Evolutionary conservation across 2,329 filamentous ascomycete species (phyloP).

Genomic region (Leptosphaerulina australis): DNA sequence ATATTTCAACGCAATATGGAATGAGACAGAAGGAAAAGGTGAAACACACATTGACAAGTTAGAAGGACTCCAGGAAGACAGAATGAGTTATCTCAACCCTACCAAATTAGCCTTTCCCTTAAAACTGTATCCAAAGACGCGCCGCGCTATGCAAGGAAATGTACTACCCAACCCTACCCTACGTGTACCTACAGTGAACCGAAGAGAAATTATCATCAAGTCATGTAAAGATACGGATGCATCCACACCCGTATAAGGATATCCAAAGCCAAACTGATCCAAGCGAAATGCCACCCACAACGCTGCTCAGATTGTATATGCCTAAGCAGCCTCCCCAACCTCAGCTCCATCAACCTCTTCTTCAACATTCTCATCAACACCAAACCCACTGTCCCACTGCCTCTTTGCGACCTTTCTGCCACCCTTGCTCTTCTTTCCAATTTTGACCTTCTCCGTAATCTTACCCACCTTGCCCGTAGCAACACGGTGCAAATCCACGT

Average conservation of each 20-base stretch:
- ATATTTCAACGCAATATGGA: no score
- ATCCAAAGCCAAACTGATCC: slow-evolving; percentile 3
- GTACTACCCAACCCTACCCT: background rate
- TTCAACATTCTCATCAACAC: slow-evolving; percentile 32
- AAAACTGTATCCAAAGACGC: background rate
- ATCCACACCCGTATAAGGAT: slow-evolving; percentile 2
- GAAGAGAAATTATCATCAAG: slow-evolving; percentile 13
- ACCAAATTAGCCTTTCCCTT: background rate
- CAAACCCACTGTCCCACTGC: slow-evolving; percentile 45
- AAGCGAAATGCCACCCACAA: background rate
- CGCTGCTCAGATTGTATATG: background rate
- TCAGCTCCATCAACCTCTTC: slow-evolving; percentile 12
- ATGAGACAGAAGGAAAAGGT: no score
- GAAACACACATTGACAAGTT: background rate
- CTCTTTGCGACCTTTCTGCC: slow-evolving; percentile 35
- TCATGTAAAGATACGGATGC: slow-evolving; percentile 6
- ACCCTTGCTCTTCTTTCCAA: slow-evolving; percentile 39
- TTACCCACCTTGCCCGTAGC: slow-evolving; percentile 39
- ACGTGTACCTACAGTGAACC: slow-evolving; percentile 1
- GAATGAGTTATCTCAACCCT: background rate
- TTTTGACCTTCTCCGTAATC: slow-evolving; percentile 40
- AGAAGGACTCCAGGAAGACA: background rate
- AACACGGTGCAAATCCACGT: slow-evolving; percentile 36
- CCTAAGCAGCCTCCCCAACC: slow-evolving; percentile 14
- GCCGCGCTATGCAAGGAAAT: slow-evolving; percentile 17